A percentile compares a stretch with the other conserved stretches of the same genome.
Conservation (phyloP, 208 protist species). For the Strigomonas culicis region DNA sequence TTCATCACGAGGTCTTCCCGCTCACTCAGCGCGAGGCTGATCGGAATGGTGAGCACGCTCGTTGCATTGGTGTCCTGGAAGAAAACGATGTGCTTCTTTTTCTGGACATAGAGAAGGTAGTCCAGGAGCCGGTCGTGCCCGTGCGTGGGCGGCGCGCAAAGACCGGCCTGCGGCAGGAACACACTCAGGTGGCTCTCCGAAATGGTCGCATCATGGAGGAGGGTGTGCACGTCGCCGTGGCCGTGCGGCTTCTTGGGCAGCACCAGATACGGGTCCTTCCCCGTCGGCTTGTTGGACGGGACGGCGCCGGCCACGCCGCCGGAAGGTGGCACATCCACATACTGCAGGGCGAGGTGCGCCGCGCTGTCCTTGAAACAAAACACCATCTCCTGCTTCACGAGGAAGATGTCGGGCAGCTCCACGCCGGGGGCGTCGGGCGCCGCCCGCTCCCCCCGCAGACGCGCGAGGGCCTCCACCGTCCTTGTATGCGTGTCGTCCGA, state of each 20-base stretch:
- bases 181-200: not conserved
- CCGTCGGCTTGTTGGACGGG: conserved; percentile 12
- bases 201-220: conserved; percentile 58
- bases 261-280: conserved; percentile 44
- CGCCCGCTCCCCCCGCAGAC: conserved; percentile 31
- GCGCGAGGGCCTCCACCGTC: conserved; percentile 69
- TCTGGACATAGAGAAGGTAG: conserved; percentile 42
- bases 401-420: conserved; percentile 35
- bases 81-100: conserved; percentile 80
- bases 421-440: conserved; percentile 21
- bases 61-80: conserved; percentile 94
- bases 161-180: not conserved
- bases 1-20: conserved; percentile 75
- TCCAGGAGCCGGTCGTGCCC: conserved; percentile 20
- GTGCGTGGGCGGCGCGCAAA: conserved; percentile 11
- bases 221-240: conserved; percentile 93
- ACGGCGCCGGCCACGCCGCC: too few relatives aligned
- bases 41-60: conserved; percentile 60
- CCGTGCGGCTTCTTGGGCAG: conserved; percentile 90
- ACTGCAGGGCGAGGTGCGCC: conserved; percentile 56
- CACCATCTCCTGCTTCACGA: conserved; percentile 90
- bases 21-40: conserved; percentile 78
- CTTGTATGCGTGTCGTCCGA: conserved; percentile 88
- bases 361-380: conserved; percentile 79
- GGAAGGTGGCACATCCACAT: not conserved